Base-by-base conservation (phyloP, 2,329 filamentous ascomycete species). In the Diaporthe ampelina region DNA sequence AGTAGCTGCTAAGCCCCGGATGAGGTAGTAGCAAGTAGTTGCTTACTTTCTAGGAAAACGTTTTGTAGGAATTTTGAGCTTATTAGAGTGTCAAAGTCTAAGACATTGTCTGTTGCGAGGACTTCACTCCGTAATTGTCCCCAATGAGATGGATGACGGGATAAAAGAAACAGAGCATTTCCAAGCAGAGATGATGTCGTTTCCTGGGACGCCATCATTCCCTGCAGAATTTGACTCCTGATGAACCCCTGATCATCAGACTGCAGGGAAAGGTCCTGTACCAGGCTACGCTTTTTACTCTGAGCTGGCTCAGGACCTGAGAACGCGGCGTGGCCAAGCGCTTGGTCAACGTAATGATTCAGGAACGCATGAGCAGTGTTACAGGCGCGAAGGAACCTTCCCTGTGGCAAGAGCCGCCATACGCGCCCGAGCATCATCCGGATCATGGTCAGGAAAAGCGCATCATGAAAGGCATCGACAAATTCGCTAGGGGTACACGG, bases 201-300 rank as follows among this genome's bases (percentile, higher is more conserved):
- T n/a, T 58, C 56, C 9, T 58, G 56, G 32, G 56, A 58, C 7
- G 56, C 56, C 56, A 58, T 58, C 56, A 58, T 58, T 4, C 56
- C 32, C 13, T 58, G 56, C 4, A 58, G 9, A 15, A 58, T 37
- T 1, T 58, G 56, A n/a, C 56, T 58, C 56, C 56, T 37, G 56
- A 58, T 58, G 32, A 58, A 58, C 10, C 19, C 21, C 10, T 58
- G 56, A 37, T 58, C 56, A 37, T n/a, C 56, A 13, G 56, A 58
- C 56, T 58, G 56, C 0, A 35, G 19, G 8, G 56, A 58, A 8
- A 58, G 15, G 19, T 58, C 56, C 4, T 37, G 29, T 3, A 37
- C 56, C 21, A 58, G 56, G 56, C 32, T 58, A 0, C 29, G 1
- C 56, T n/a, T 58, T n/a, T 24, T n/a, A 24, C 19, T 8, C n/a